phyloP scores from a whole-genome alignment of 1,284 basidiomycete genomes.

The Ganoderma lucidum region DNA sequence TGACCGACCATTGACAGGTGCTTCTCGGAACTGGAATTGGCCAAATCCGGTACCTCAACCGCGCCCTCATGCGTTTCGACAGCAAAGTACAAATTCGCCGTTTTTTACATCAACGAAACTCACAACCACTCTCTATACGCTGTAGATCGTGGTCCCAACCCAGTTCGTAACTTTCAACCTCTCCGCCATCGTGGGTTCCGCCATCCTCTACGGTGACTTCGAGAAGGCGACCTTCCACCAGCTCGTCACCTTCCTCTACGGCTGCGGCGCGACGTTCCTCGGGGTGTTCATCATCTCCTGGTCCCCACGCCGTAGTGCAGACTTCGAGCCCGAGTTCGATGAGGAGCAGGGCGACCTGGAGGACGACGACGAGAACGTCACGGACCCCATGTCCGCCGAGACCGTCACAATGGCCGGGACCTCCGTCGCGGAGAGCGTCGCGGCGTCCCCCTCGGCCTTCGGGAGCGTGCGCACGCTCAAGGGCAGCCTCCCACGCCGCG shows the following conservation, averaged over 20 bases:
- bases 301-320: slow-evolving; percentile 42
- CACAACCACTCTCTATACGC: background rate
- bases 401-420: slow-evolving; percentile 31
- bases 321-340: slow-evolving; percentile 37
- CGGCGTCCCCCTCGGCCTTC: background rate
- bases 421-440: slow-evolving; percentile 21
- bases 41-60: slow-evolving; percentile 93
- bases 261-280: slow-evolving; percentile 82
- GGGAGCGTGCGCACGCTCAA: slow-evolving; percentile 24
- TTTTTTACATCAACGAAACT: background rate
- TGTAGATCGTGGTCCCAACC: slow-evolving; percentile 87
- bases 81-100: slow-evolving; percentile 61
- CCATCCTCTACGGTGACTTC: slow-evolving; percentile 95
- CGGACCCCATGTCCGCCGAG: slow-evolving; percentile 30
- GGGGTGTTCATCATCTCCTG: slow-evolving; percentile 89
- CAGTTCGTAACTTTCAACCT: slow-evolving; percentile 94
- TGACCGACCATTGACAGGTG: slow-evolving; percentile 54
- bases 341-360: slow-evolving; percentile 38
- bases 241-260: slow-evolving; percentile 87
- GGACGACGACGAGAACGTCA: slow-evolving; percentile 36
- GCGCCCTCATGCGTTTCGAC: slow-evolving; percentile 89
- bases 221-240: slow-evolving; percentile 81
- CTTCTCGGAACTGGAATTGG: slow-evolving; percentile 84
- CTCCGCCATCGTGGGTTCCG: slow-evolving; percentile 91
- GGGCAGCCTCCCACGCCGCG: slow-evolving; percentile 45